These are phyloP conservation scores for Camelina sativa DNA, from an alignment of 345 rosid species.

Conservation along the genomic window DNA sequence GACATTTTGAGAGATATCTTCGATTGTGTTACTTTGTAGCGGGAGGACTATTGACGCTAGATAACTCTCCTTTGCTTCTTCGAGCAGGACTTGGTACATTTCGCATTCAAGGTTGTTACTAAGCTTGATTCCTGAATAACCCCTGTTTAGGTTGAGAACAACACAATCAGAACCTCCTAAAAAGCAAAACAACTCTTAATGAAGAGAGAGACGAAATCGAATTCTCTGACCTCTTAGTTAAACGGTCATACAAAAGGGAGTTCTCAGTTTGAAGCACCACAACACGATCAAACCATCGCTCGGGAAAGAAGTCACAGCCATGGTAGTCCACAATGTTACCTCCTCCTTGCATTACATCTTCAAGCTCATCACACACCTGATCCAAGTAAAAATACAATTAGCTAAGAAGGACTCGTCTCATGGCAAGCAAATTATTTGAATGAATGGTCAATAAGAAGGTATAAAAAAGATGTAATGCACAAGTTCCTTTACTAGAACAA, in stretches of 20 bases:
- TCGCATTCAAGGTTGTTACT: conserved; percentile 86
- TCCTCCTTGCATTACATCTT: conserved; percentile 79
- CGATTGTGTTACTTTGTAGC: conserved; percentile 63
- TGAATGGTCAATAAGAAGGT: not conserved
- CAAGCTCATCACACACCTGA: conserved; percentile 93
- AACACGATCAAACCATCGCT: conserved; percentile 86
- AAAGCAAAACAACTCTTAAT: not conserved
- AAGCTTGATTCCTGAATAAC: conserved; percentile 70
- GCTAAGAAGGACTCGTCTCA: not conserved
- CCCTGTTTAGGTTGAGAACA: conserved; percentile 50
- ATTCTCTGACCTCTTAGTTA: conserved; percentile 64
- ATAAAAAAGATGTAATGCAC: not conserved
- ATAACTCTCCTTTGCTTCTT: conserved; percentile 88
- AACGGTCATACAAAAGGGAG: conserved; percentile 73
- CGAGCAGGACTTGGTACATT: conserved; percentile 72
- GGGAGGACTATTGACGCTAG: conserved; percentile 60
- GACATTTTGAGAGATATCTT: conserved; percentile 69
- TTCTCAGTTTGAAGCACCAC: conserved; percentile 86
- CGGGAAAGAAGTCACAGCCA: conserved; percentile 88
- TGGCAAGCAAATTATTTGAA: not conserved
- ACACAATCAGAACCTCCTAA: conserved; percentile 11
- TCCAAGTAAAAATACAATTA: conserved; percentile 17
- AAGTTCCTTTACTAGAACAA: not conserved
- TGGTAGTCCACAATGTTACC: conserved; percentile 91
- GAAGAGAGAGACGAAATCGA: not conserved